phyloP scores from a whole-genome alignment of 2,329 filamentous ascomycete species.

The Apiospora hydei region DNA sequence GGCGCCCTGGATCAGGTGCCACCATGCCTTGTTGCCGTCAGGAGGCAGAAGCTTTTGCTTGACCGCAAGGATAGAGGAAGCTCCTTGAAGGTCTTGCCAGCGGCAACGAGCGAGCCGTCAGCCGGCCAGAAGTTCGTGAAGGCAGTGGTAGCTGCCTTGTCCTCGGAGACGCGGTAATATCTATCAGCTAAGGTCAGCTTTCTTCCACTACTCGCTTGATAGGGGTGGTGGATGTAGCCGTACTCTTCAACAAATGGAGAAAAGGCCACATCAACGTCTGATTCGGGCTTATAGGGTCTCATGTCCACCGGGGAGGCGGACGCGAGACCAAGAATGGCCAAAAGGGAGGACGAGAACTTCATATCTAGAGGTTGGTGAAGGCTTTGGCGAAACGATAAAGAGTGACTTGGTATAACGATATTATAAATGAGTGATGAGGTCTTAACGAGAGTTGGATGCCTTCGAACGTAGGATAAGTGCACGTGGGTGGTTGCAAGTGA shows the following conservation, averaged over 20 bases:
- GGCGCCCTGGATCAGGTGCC: constrained; percentile 29
- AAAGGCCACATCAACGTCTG: constrained; percentile 26
- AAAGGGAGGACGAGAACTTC: not conserved
- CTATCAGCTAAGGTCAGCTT: not conserved
- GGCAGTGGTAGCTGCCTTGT: constrained; percentile 25
- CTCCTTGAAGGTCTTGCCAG: constrained; percentile 17
- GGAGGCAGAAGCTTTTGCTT: constrained; percentile 28
- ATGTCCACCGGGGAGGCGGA: constrained; percentile 26
- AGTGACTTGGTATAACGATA: too few relatives aligned
- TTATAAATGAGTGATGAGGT: too few relatives aligned
- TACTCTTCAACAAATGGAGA: constrained; percentile 25
- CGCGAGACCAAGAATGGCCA: not conserved
- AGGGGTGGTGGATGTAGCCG: not conserved
- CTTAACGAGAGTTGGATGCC: not conserved
- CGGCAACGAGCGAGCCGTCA: constrained; percentile 26
- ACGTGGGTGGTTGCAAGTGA: too few relatives aligned
- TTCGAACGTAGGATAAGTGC: not conserved
- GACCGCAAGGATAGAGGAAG: constrained; percentile 24
- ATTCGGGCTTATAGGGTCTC: constrained; percentile 26
- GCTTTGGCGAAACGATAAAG: too few relatives aligned
- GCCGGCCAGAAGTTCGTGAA: constrained; percentile 28
- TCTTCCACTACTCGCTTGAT: not conserved
- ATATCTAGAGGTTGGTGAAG: not conserved
- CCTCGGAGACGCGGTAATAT: constrained; percentile 28
- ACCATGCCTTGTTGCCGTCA: constrained; percentile 30